Base-by-base conservation (phyloP, 139 green algal species). In the Yamagishiella unicocca region DNA sequence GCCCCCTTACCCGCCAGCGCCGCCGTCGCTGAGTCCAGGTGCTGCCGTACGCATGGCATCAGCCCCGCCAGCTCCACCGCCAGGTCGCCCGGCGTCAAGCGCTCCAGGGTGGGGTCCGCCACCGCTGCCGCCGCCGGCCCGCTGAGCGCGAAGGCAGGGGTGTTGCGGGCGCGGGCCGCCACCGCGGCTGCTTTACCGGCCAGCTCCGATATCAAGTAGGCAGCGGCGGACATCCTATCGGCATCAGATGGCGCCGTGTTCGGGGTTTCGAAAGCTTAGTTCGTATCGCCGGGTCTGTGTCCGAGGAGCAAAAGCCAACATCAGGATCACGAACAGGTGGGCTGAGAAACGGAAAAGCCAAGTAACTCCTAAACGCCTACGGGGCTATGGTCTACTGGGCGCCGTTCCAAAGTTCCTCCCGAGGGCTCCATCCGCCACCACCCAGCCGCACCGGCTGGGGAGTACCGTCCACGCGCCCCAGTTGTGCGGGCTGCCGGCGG, bases 1-100 rank as follows among this genome's bases (percentile, higher is more conserved):
- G 17, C 37, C 14, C 8, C 10, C 73, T 21, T 37, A 87, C 81
- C 81, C 9, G 64, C 45, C 5, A 87, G 81, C 33, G 81, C 81
- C 43, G 81, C 81, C 31, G 81, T 79, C 3, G 81, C 81, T 12
- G 58, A 45, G 66, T 87, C 81, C 64, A 87, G 64, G 14, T 87
- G 81, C 33, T 38, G 37, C 33, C 66, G 43, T 43, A 87, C n/a
- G 8, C 4, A 37, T 33, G 64, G 45, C 81, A 79, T 38, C 22
- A 87, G 64, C 24, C 27, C 38, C 53, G 42, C 79, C 61, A 75
- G 37, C 40, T 14, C 24, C 61, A 10, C 61, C 42, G 79, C 79
- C 61, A 85, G 38, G 1, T 75, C 31, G 6, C 61, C 42, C 0
- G 62, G 79, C 4, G 21, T 45, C 40, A 75, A 14, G 7, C 79